Percentiles rank a stretch among this genome's conserved stretches.
Evolutionary conservation across 352 stramenopile genomes (phyloP).

Genomic region (Discostella stelligera): DNA sequence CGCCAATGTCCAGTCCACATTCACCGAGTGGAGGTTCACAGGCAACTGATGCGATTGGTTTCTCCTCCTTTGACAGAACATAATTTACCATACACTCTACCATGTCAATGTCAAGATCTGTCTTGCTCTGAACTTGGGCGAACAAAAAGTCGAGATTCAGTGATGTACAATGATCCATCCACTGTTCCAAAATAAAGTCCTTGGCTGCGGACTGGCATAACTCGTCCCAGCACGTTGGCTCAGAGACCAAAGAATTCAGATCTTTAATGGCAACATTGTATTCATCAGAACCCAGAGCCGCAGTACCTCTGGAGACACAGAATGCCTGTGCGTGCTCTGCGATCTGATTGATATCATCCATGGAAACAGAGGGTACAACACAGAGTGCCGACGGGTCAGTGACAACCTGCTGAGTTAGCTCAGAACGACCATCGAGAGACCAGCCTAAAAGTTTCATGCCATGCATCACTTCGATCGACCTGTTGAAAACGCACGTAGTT

Average conservation of each 20-base stretch:
- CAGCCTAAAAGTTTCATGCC: constrained; percentile 29
- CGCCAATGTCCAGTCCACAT: constrained; percentile 29
- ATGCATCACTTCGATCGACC: constrained; percentile 38
- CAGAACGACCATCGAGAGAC: constrained; percentile 13
- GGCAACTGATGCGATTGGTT: not conserved
- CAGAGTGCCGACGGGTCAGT: constrained; percentile 17
- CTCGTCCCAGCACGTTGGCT: constrained; percentile 35
- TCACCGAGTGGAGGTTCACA: constrained; percentile 19
- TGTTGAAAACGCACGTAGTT: constrained; percentile 32
- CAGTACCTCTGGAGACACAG: constrained; percentile 10
- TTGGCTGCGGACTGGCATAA: constrained; percentile 25
- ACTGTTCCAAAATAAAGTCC: constrained; percentile 24
- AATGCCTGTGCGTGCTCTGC: constrained; percentile 11
- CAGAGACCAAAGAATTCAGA: constrained; percentile 29
- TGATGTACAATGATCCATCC: constrained; percentile 36
- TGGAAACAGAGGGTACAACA: constrained; percentile 12
- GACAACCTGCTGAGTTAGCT: constrained; percentile 12
- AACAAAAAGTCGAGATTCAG: constrained; percentile 34
- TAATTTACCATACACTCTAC: constrained; percentile 40
- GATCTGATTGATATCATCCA: constrained; percentile 36
- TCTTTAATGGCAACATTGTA: constrained; percentile 13
- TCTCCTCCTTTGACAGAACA: constrained; percentile 17
- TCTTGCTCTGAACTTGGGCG: not conserved
- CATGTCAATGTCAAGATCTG: constrained; percentile 28
- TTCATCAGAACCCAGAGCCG: constrained; percentile 8